phyloP scores from a whole-genome alignment of 2,329 filamentous ascomycete species.

The Ascochyta koolunga region DNA sequence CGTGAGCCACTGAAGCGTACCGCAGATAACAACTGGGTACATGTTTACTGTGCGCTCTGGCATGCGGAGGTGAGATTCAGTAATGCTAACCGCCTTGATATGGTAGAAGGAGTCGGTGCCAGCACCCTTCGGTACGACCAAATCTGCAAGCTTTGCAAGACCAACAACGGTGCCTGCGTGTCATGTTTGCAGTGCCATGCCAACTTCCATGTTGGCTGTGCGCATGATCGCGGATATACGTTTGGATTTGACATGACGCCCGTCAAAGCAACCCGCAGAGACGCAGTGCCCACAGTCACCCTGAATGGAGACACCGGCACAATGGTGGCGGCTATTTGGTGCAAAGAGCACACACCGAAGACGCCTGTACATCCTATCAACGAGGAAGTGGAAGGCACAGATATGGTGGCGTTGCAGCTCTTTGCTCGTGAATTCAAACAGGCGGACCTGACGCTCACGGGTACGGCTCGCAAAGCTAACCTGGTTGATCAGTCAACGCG shows the following conservation, averaged over 20 bases:
- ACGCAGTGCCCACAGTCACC: conserved; percentile 78
- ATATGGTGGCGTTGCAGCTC: conserved; percentile 80
- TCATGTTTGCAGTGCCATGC: conserved; percentile 76
- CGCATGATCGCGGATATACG: conserved; percentile 78
- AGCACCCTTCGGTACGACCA: conserved; percentile 82
- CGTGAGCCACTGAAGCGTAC: conserved; percentile 93
- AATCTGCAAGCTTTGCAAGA: conserved; percentile 83
- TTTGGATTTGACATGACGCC: conserved; percentile 91
- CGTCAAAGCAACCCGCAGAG: conserved; percentile 85
- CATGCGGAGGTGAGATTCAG: conserved; percentile 93
- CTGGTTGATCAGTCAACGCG: conserved; percentile 70
- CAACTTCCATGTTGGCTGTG: conserved; percentile 86
- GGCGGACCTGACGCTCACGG: conserved; percentile 86
- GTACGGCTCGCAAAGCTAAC: conserved; percentile 91
- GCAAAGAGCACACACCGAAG: conserved; percentile 80
- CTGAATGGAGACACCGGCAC: conserved; percentile 80
- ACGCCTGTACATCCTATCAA: conserved; percentile 78
- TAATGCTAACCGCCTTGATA: conserved; percentile 78
- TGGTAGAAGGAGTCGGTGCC: conserved; percentile 79
- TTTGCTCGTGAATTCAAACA: conserved; percentile 93
- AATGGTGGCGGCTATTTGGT: conserved; percentile 89
- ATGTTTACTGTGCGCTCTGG: conserved; percentile 91
- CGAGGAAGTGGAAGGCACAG: conserved; percentile 73
- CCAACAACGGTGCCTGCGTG: conserved; percentile 77
- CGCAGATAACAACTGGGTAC: conserved; percentile 97